Evolutionary conservation across 352 stramenopile species (phyloP), one percentile per base, ranked within the genome.

Genomic region (Phytopythium cucurbitacearum): DNA sequence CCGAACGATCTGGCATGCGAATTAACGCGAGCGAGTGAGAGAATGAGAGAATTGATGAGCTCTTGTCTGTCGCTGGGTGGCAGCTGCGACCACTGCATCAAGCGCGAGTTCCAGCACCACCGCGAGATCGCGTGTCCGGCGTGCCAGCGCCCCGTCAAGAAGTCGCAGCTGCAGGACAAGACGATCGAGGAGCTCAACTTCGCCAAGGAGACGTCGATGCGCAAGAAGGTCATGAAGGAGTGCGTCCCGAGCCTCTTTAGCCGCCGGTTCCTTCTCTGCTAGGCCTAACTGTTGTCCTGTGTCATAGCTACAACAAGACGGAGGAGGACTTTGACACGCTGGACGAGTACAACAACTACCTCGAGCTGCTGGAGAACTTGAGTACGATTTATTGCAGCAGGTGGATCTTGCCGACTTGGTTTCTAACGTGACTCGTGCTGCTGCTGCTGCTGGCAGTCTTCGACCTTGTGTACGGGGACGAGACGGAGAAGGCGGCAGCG

Each of bases 181-280:
- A 94, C 82, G 2, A 91, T 92, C 50, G 82, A 94, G 55, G 85
- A 94, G 69, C 79, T 92, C 63, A 91, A 93, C 56, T 94, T 84
- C 54, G 69, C 73, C 62, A 94, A 93, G 65, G 85, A 94, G 61
- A 90, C 80, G 53, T 89, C 80, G 12, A 66, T 94, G 55, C 82
- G 85, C 60, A 91, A 91, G 69, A 92, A 92, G 76, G 82, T 94
- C 40, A 72, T 68, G 34, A 94, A 94, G 65, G 80, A 91, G 82
- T 93, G 41, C 48, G 65, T 59, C n/a, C 0, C 39, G 37, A 11
- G 35, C 0, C 53, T 33, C 47, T 60, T 12, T 13, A 53, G n/a
- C 12, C 35, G 9, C 15, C 6, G 41, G n/a, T 40, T 11, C 13
- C 11, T n/a, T 32, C 11, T 35, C 21, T n/a, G 16, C 13, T 43